These are phyloP conservation scores for Colletotrichum destructivum DNA, from an alignment of 2,329 filamentous ascomycete genomes.

Conservation along the genomic window DNA sequence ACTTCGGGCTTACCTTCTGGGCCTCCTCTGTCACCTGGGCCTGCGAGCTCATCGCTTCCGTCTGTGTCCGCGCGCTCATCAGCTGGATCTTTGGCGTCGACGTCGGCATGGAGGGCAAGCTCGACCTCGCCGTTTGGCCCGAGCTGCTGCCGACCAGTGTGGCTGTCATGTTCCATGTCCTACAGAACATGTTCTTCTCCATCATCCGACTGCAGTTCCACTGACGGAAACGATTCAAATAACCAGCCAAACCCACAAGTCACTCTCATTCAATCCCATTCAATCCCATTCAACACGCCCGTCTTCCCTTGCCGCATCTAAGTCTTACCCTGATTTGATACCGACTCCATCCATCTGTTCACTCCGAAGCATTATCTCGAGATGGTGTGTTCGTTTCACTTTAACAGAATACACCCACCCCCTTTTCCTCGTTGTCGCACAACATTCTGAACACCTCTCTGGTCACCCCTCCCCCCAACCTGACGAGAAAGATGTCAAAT, in stretches of 20 bases:
- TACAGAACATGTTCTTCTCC: conserved; percentile 81
- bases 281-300: background rate
- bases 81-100: conserved; percentile 72
- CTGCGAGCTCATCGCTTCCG: conserved; percentile 75
- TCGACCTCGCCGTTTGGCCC: conserved; percentile 76
- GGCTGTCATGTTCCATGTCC: conserved; percentile 76
- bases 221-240: conserved; percentile 5
- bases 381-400: background rate
- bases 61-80: conserved; percentile 72
- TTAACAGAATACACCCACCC: background rate
- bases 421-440: background rate
- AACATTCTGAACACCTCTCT: background rate
- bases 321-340: background rate
- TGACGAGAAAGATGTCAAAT: background rate
- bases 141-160: conserved; percentile 77
- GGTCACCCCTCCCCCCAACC: too few relatives aligned
- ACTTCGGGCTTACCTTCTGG: conserved; percentile 75
- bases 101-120: conserved; percentile 75
- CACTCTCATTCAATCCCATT: background rate
- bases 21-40: conserved; percentile 77
- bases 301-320: background rate
- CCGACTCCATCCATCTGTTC: background rate
- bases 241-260: background rate
- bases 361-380: background rate
- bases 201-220: conserved; percentile 76